These are phyloP conservation scores for Avicennia marina DNA, from an alignment of 257 asterid species.

Conservation along the genomic window DNA sequence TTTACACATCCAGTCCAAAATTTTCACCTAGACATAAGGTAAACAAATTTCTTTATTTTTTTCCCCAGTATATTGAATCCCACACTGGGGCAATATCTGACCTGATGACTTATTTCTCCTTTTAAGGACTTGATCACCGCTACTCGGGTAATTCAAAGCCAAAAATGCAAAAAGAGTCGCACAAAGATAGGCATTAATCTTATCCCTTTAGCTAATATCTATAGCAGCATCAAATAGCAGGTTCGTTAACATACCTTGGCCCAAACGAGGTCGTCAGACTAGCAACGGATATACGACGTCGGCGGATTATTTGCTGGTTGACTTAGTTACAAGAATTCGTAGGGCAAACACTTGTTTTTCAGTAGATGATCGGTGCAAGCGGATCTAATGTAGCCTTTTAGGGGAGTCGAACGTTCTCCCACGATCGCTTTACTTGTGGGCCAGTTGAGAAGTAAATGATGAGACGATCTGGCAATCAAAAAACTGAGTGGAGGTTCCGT, in stretches of 20 bases:
- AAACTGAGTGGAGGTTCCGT: slow-evolving; percentile 1
- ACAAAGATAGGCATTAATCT: neutral
- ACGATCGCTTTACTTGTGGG: slow-evolving; percentile 1
- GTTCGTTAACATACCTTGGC: slow-evolving; percentile 3
- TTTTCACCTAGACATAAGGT: too few species aligned
- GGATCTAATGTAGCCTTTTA: slow-evolving; percentile 13
- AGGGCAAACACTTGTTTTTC: neutral
- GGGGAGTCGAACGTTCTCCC: neutral
- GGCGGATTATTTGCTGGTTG: neutral
- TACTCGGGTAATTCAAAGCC: neutral
- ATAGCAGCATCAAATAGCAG: neutral
- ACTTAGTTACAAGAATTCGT: neutral
- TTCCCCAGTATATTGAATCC: neutral
- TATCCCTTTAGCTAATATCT: neutral
- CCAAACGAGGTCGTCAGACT: neutral
- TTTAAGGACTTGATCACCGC: neutral
- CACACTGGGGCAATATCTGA: neutral
- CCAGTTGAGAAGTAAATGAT: neutral
- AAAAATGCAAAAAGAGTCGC: neutral
- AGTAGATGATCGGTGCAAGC: slow-evolving; percentile 8
- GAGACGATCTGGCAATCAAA: neutral
- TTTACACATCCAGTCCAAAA: too few species aligned
- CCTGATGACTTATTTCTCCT: neutral
- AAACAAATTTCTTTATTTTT: too few species aligned
- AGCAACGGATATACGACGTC: neutral